Base-by-base conservation (phyloP, 352 stramenopile species). In the Globisporangium radiosum region DNA sequence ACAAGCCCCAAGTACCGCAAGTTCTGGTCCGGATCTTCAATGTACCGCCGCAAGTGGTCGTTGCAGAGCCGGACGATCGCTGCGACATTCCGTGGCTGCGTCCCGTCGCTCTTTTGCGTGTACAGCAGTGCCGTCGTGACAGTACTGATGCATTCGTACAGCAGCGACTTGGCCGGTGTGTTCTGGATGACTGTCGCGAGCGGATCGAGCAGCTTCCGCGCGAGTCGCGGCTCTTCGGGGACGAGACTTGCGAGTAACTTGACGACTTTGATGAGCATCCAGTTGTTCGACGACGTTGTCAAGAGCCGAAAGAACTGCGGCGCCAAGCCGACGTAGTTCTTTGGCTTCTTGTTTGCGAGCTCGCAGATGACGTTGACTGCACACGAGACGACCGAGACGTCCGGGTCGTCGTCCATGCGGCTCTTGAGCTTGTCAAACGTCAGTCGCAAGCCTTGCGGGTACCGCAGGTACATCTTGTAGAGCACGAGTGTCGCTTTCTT, bases 211-310 rank as follows among this genome's bases (percentile, higher is more conserved):
- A 99, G 67, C 69, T 99, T 99, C 36, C 97, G 82, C 2, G 97
- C 97, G 36, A 99, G 77, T 14, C 97, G 83, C 14, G 97, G 97
- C 74, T 99, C 97, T 67, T 99, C 94, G 0, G 95, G 88, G 42
- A 99, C 96, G 13, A 99, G 75, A 37, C 90, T 96, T 36, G 94
- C 94, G 62, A 99, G 75, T 47, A 99, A 85, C 77, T 99, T 99
- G 53, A 99, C 97, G 7, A 99, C 96, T 76, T 99, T 99, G 80
- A 99, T 99, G 56, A 99, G 88, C 96, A 99, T 99, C 97, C 97
- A 99, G 76, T 99, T 99, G 77, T 99, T 99, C 60, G 87, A 97
- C 8, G 87, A 97, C 48, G 90, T 98, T 37, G 94, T 99, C 44
- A 99, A 80, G 38, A 99, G 73, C 40, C 95, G 85, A 87, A 99